Conservation (phyloP, 192 early-diverging fungal genomes). For the Backusella australiensis region DNA sequence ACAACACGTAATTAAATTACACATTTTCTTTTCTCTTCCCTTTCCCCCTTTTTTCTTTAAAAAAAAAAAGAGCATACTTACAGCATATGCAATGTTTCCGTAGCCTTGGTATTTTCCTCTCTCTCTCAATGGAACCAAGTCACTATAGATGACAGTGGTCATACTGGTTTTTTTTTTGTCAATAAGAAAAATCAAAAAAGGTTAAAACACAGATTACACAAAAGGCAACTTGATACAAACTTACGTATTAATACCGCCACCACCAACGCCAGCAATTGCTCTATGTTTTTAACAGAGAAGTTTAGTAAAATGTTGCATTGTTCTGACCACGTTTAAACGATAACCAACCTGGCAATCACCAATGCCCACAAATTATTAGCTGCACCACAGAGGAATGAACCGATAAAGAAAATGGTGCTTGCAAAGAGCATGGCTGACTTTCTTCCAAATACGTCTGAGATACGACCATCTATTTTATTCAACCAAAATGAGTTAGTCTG, state of each 20-base stretch:
- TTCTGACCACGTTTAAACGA: no score
- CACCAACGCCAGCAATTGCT: slow-evolving; percentile 75
- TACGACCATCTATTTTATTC: slow-evolving; percentile 39
- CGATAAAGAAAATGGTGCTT: slow-evolving; percentile 61
- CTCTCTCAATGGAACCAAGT: slow-evolving; percentile 69
- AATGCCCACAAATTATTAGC: slow-evolving; percentile 45
- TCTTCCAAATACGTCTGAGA: slow-evolving; percentile 84
- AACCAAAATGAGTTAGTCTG: background rate
- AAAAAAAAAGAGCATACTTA: background rate
- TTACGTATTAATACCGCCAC: slow-evolving; percentile 51
- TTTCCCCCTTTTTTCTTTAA: background rate
- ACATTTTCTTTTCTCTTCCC: background rate
- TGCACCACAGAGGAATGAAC: slow-evolving; percentile 69
- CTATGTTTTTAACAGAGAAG: slow-evolving; percentile 15
- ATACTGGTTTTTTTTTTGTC: slow-evolving; percentile 18
- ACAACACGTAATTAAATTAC: background rate
- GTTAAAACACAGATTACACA: slow-evolving; percentile 9
- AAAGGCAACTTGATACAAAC: background rate
- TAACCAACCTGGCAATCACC: slow-evolving; percentile 41
- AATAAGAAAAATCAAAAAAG: background rate
- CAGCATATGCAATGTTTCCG: slow-evolving; percentile 28
- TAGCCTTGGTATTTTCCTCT: slow-evolving; percentile 54
- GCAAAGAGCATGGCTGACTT: slow-evolving; percentile 55
- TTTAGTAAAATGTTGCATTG: no score
- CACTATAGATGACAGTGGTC: slow-evolving; percentile 70